Evolutionary conservation across 345 rosid genomes (phyloP).

Genomic region (Gossypium stocksii): DNA sequence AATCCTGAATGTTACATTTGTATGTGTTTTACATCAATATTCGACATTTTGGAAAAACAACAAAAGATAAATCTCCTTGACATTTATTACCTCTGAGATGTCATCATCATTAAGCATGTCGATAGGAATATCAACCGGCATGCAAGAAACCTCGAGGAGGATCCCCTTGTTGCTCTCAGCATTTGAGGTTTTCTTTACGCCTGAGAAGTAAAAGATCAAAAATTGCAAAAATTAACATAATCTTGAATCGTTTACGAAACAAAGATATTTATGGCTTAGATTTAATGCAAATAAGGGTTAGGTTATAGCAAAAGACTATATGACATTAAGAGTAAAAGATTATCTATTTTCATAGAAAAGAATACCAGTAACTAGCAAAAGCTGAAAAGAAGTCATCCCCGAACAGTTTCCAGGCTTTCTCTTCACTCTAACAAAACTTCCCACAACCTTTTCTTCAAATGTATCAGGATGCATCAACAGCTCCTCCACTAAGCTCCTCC

Average conservation of each 20-base stretch:
- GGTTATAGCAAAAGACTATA: not conserved
- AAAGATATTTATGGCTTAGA: not conserved
- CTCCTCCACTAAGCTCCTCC: conserved; percentile 43
- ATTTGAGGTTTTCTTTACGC: conserved; percentile 5
- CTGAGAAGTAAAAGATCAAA: conserved; percentile 6
- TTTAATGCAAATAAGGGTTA: not conserved
- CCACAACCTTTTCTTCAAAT: conserved; percentile 41
- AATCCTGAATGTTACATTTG: not conserved
- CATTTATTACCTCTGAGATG: conserved; percentile 10
- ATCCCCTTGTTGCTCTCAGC: not conserved
- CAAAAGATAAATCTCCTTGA: not conserved
- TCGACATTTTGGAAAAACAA: not conserved
- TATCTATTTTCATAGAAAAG: not conserved
- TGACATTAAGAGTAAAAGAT: not conserved
- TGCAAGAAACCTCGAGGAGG: conserved; percentile 13
- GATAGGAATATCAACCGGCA: not conserved
- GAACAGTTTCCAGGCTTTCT: conserved; percentile 25
- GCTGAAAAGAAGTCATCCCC: conserved; percentile 21
- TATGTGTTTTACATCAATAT: not conserved
- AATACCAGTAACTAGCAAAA: conserved; percentile 6
- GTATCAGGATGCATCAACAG: conserved; percentile 28
- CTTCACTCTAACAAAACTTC: conserved; percentile 58
- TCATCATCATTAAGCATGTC: conserved; percentile 8
- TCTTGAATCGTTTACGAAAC: not conserved
- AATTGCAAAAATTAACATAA: not conserved